Percentiles rank a stretch among this genome's conserved stretches.
phyloP scores from a whole-genome alignment of 2,329 filamentous ascomycete species.

The Curvularia hawaiiensis region DNA sequence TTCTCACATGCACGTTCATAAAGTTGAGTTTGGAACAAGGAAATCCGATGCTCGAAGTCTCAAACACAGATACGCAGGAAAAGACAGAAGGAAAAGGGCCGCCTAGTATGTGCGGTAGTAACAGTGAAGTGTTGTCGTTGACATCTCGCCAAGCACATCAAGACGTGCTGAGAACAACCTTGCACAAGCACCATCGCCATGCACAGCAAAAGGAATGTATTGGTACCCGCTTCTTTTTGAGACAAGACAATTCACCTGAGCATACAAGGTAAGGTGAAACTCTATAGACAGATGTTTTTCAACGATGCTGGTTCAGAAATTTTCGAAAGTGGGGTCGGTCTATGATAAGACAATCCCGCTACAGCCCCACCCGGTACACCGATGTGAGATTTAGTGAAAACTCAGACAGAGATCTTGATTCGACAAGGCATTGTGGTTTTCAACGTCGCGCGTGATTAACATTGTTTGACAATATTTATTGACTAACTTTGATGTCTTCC shows the following conservation, averaged over 20 bases:
- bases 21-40: background rate
- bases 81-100: background rate
- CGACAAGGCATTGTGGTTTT: too few species aligned
- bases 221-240: background rate
- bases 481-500: fast-evolving
- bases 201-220: background rate
- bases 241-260: background rate
- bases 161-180: background rate
- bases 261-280: background rate
- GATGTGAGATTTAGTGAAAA: background rate
- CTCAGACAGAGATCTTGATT: background rate
- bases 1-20: background rate
- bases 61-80: background rate
- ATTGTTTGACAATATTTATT: background rate
- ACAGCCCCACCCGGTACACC: background rate
- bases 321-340: background rate
- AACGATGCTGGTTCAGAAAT: background rate
- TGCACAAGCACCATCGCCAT: background rate
- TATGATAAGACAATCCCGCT: background rate
- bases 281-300: background rate
- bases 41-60: background rate
- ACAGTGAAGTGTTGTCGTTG: background rate
- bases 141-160: background rate
- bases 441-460: too few species aligned
- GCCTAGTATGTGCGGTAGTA: background rate